Conservation (phyloP, 2,329 filamentous ascomycete species). For the Penicillium sclerotiorum region DNA sequence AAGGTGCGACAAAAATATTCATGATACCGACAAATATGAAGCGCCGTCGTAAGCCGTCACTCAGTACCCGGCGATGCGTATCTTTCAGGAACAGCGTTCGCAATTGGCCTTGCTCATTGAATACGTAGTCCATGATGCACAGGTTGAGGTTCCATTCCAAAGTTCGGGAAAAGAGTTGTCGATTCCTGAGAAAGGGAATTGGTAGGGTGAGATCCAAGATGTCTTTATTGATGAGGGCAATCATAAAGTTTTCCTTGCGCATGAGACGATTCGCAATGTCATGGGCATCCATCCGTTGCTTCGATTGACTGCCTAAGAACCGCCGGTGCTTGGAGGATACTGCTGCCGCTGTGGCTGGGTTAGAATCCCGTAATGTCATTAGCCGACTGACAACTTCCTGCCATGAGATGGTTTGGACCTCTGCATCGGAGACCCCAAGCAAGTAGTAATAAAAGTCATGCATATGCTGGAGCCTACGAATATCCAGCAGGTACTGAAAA, state of each 20-base stretch:
- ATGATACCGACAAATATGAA: conserved; percentile 83
- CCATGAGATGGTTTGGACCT: conserved; percentile 95
- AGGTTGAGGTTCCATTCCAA: conserved; percentile 91
- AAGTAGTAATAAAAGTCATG: conserved; percentile 85
- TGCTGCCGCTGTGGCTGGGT: conserved; percentile 75
- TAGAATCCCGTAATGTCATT: conserved; percentile 81
- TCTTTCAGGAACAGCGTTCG: conserved; percentile 83
- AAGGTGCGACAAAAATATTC: conserved; percentile 83
- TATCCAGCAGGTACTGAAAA: conserved; percentile 72
- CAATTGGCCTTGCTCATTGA: conserved; percentile 85
- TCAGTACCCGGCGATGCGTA: conserved; percentile 75
- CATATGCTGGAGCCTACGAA: conserved; percentile 72
- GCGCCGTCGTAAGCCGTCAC: conserved; percentile 73
- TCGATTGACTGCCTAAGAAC: conserved; percentile 79
- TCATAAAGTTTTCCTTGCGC: conserved; percentile 95
- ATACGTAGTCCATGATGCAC: conserved; percentile 90
- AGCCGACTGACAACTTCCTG: conserved; percentile 84
- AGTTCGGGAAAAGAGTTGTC: conserved; percentile 84
- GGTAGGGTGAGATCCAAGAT: conserved; percentile 84
- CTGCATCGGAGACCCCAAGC: conserved; percentile 77
- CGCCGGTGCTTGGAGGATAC: conserved; percentile 61
- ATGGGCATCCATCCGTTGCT: conserved; percentile 91
- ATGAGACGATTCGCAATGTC: conserved; percentile 97
- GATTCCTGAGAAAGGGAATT: conserved; percentile 76
- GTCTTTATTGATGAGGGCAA: conserved; percentile 97